Percentiles rank a stretch among this genome's conserved stretches.
Conservation (phyloP, 208 protist genomes). For the Leishmania turanica region DNA sequence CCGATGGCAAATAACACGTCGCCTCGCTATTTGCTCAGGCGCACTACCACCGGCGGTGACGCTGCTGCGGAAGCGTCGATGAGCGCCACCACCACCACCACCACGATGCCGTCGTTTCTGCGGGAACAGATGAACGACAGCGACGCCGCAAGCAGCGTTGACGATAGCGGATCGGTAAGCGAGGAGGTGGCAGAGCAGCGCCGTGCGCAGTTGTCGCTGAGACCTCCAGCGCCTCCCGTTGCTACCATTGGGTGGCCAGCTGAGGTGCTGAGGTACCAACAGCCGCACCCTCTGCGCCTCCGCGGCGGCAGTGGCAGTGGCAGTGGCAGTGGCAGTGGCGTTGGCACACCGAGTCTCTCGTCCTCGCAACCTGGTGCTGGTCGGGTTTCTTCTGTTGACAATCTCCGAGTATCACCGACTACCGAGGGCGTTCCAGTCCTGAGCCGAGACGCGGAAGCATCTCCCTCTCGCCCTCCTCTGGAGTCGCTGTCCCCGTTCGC, state of each 20-base stretch:
- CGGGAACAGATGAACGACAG: not conserved
- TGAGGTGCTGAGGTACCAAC: conserved; percentile 1
- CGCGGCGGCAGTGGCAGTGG: not conserved
- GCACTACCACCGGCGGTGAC: not conserved
- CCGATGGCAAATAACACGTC: not conserved
- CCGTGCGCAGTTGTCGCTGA: not conserved
- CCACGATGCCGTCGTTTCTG: not conserved
- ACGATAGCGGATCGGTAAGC: not conserved
- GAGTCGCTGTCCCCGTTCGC: not conserved
- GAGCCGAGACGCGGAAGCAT: not conserved
- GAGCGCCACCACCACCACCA: not conserved
- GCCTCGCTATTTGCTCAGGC: not conserved
- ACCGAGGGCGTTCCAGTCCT: not conserved
- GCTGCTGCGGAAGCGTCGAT: not conserved
- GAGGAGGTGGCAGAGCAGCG: not conserved
- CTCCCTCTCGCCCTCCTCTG: not conserved
- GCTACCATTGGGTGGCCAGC: not conserved
- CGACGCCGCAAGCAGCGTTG: not conserved
- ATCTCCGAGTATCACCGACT: not conserved
- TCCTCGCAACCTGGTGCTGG: not conserved
- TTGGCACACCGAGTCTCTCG: not conserved
- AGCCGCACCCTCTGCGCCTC: not conserved
- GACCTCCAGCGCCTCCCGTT: not conserved
- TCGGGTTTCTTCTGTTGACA: not conserved
- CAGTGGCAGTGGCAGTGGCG: not conserved